Base-by-base conservation (phyloP, 805 yeast species). In the Peterozyma xylosa region DNA sequence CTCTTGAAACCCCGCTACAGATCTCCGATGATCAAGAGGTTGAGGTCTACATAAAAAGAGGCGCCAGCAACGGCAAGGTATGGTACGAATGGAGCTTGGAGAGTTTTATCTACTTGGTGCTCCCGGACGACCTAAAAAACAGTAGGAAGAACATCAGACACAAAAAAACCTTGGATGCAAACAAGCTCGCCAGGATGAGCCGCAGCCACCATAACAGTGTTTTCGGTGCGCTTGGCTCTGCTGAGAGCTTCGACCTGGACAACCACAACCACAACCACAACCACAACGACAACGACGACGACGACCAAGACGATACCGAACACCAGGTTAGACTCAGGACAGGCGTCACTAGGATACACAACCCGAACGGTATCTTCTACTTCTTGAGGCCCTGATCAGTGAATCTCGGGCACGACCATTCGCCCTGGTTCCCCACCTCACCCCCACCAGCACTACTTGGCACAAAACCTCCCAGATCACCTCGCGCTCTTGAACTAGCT, bases 31-130 rank as follows among this genome's bases (percentile, higher is more conserved):
- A 73, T 45, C 71, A 77, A 9, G 83, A 75, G 46, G 50, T 82
- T 3, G 76, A 74, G 34, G 56, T 80, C 0, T 68, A 71, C 33
- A 53, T 81, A 35, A 70, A 77, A 54, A 62, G 89, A 43, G 70
- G 66, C 33, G 54, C 64, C 2, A 59, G 58, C n/a, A 56, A 56
- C 9, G 14, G 16, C 6, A 60, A 60, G 38, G 75, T 77, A 1
- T 81, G 88, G 88, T 82, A 82, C 51, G 83, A 78, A 48, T 83
- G 89, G 88, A 64, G 75, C 0, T 53, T 70, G 16, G 82, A 79
- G 52, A 64, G 74, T 5, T 78, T 69, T 52, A 64, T 75, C 32
- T 73, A 73, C 45, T 51, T 55, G 30, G 49, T 52, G 30, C 45
- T 50, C 15, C 62, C 60, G 50, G 13, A 45, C 43, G 5, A 42